These are phyloP conservation scores for Strobilomyces dryophilus DNA, from an alignment of 768 basidiomycete species.

Conservation along the genomic window DNA sequence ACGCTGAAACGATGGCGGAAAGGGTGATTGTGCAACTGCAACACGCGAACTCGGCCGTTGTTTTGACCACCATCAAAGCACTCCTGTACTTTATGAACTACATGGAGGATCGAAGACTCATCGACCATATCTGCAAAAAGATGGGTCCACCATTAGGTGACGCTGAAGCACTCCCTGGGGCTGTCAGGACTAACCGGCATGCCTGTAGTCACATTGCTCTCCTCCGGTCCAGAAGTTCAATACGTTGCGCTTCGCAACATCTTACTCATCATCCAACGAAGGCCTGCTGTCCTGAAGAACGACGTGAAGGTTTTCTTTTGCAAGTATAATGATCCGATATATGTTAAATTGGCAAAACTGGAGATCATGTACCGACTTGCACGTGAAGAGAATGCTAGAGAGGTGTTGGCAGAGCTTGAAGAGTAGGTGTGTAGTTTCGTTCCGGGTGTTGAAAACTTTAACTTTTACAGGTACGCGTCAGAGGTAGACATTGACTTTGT, in stretches of 20 bases:
- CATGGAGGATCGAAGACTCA: constrained; percentile 84
- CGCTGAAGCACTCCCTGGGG: background rate
- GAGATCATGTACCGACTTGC: constrained; percentile 99
- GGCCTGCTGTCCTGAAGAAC: constrained; percentile 88
- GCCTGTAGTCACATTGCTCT: constrained; percentile 79
- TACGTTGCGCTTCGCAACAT: constrained; percentile 97
- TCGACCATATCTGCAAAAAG: constrained; percentile 91
- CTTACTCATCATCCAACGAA: constrained; percentile 91
- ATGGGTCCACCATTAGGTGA: constrained; percentile 96
- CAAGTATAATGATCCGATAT: constrained; percentile 99
- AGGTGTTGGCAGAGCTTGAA: constrained; percentile 91
- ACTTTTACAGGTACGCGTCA: constrained; percentile 74
- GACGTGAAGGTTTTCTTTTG: constrained; percentile 99
- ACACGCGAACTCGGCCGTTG: constrained; percentile 99
- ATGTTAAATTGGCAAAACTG: constrained; percentile 95
- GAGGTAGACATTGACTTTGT: constrained; percentile 99
- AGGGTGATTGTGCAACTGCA: constrained; percentile 90
- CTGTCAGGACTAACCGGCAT: constrained; percentile 2
- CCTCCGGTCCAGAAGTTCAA: constrained; percentile 97
- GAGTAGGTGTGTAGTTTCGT: constrained; percentile 54
- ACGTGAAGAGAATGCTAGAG: constrained; percentile 87
- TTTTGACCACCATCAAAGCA: constrained; percentile 95
- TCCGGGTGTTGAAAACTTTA: background rate
- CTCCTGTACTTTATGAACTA: constrained; percentile 98
- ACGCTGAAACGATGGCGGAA: constrained; percentile 95